Conservation (phyloP, 2,329 filamentous ascomycete species). For the Aspergillus ochraceus region DNA sequence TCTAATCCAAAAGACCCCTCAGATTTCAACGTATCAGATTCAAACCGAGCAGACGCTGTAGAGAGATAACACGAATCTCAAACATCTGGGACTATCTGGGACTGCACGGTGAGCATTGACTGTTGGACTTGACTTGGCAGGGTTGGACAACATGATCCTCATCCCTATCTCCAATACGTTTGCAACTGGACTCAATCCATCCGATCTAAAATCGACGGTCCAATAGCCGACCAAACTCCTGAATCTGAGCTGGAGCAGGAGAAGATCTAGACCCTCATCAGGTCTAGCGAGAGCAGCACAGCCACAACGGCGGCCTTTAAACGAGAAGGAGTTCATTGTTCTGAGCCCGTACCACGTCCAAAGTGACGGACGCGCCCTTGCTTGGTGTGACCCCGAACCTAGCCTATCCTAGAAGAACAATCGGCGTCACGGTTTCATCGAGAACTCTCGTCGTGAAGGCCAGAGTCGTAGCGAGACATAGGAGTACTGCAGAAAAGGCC, state of each 20-base stretch:
- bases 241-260: neutral
- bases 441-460: no score
- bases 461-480: neutral
- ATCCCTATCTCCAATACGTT: neutral
- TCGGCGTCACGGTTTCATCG: neutral
- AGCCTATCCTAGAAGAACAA: neutral
- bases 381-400: neutral
- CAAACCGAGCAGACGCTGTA: neutral
- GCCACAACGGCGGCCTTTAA: neutral
- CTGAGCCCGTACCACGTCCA: neutral
- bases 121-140: no score
- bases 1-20: no score
- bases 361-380: neutral
- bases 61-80: no score
- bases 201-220: neutral
- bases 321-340: neutral
- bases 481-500: neutral
- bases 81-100: no score
- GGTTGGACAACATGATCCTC: no score
- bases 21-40: neutral
- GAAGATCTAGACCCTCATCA: neutral
- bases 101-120: no score
- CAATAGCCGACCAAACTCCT: neutral
- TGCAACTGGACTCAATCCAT: neutral
- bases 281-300: neutral